phyloP scores from a whole-genome alignment of 495 filamentous ascomycete genomes.

The Daldinia bambusicola region DNA sequence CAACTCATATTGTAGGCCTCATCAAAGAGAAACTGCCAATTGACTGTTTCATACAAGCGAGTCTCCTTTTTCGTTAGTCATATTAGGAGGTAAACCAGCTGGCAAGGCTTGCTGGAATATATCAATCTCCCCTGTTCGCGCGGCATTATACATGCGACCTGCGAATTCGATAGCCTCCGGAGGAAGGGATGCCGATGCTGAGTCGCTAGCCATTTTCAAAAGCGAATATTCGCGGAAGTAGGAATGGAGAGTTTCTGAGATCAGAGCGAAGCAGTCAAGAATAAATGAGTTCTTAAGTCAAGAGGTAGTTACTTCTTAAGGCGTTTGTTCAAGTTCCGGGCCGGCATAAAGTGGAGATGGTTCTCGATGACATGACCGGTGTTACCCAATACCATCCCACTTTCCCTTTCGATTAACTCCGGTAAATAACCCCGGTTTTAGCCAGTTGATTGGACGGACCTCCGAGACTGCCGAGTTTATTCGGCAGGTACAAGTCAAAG shows the following conservation, averaged over 20 bases:
- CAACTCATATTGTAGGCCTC: not conserved
- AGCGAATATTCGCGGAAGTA: not conserved
- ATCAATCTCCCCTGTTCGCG: slow-evolving; percentile 58
- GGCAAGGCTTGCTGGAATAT: slow-evolving; percentile 62
- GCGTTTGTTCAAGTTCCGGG: not conserved
- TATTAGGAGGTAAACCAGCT: slow-evolving; percentile 61
- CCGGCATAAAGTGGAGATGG: slow-evolving; percentile 11
- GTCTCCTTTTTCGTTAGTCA: slow-evolving; percentile 68
- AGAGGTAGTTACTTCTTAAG: not conserved
- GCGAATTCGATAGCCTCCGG: slow-evolving; percentile 65
- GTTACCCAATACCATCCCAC: not conserved
- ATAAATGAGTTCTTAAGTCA: no score
- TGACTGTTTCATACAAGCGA: slow-evolving; percentile 54
- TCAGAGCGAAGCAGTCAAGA: not conserved
- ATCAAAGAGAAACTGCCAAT: not conserved
- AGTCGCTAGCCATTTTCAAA: slow-evolving; percentile 31
- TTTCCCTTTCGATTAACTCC: not conserved
- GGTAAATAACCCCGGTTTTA: no score
- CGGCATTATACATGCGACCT: slow-evolving; percentile 61
- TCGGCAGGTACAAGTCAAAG: not conserved
- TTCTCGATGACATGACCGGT: slow-evolving; percentile 16
- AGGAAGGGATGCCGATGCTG: slow-evolving; percentile 44
- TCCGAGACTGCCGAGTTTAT: not conserved
- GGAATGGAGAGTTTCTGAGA: not conserved
- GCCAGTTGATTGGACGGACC: not conserved